phyloP scores from a whole-genome alignment of 169 alveolate species.

The Eimeria necatrix region DNA sequence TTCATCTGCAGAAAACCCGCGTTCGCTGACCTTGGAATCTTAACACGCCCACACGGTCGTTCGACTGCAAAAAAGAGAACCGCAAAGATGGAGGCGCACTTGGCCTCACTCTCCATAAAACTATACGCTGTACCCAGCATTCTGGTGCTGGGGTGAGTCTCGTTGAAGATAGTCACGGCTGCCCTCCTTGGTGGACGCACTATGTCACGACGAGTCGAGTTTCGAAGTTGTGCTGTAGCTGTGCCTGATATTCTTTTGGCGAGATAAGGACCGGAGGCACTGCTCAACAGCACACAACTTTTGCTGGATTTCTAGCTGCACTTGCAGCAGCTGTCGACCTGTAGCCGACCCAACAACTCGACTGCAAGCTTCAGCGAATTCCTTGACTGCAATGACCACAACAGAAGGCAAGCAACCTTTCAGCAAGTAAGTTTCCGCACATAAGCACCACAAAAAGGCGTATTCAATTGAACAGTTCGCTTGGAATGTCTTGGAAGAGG shows the following conservation, averaged over 20 bases:
- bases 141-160: background rate
- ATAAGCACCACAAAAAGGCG: no score
- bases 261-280: conserved; percentile 35
- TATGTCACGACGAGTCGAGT: conserved; percentile 22
- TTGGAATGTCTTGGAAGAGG: background rate
- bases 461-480: no score
- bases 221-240: conserved; percentile 53
- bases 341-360: conserved; percentile 75
- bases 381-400: conserved; percentile 69
- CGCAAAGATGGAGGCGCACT: background rate
- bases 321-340: conserved; percentile 78
- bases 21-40: background rate
- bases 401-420: background rate
- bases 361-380: conserved; percentile 73
- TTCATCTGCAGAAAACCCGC: conserved; percentile 53
- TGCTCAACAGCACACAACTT: conserved; percentile 66
- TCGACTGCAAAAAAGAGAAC: background rate
- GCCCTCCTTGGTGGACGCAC: conserved; percentile 15
- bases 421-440: no score
- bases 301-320: conserved; percentile 74
- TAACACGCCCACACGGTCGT: background rate
- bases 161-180: background rate
- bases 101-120: conserved; percentile 4
- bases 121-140: conserved; percentile 7
- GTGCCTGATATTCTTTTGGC: conserved; percentile 43